Evolutionary conservation across 192 early-diverging fungal genomes (phyloP).

Genomic region (Jimgerdemannia flammicorona): DNA sequence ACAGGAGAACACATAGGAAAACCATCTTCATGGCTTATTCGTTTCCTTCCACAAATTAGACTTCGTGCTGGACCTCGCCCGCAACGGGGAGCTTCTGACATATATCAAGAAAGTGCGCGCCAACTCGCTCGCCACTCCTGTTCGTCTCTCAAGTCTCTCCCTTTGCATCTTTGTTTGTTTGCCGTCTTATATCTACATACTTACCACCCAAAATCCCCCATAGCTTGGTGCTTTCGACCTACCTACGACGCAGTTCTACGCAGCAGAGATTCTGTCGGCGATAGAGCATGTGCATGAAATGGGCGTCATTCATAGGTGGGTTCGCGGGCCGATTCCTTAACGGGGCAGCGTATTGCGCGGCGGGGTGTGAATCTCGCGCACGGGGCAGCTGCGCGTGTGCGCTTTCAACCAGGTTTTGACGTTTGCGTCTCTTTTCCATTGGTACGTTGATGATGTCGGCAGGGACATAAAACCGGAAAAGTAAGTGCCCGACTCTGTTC

Average conservation of each 20-base stretch:
- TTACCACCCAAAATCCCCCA: not conserved
- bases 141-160: not conserved
- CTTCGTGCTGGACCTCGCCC: conserved; percentile 88
- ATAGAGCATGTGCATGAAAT: conserved; percentile 88
- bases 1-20: not conserved
- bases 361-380: not conserved
- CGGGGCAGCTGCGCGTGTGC: not conserved
- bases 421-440: conserved; percentile 4
- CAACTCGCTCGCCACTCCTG: not conserved
- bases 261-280: conserved; percentile 79
- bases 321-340: not conserved
- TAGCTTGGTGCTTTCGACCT: conserved; percentile 67
- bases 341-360: no score
- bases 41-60: conserved; percentile 37
- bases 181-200: not conserved
- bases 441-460: not conserved
- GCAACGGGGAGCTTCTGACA: conserved; percentile 88
- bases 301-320: conserved; percentile 76
- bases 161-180: not conserved
- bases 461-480: conserved; percentile 97
- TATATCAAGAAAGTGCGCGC: conserved; percentile 66
- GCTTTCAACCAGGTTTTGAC: conserved; percentile 1
- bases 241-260: conserved; percentile 79
- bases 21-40: not conserved
- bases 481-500: conserved; percentile 27